Percentiles rank a stretch among this genome's conserved stretches.
phyloP scores from a whole-genome alignment of 1,139 yeast genomes.

The Kazachstania sp. region DNA sequence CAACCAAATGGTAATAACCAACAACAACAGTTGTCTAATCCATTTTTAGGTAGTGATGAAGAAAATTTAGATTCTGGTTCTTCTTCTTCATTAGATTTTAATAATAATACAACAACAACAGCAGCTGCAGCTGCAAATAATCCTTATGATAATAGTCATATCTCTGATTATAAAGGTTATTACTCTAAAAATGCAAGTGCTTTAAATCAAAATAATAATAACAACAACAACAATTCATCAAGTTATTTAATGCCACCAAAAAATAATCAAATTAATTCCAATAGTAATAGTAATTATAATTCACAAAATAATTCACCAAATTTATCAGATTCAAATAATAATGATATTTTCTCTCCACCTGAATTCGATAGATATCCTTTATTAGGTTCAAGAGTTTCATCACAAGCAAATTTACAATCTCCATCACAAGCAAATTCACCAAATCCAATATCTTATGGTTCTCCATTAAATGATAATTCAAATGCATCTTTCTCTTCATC shows the following conservation, averaged over 20 bases:
- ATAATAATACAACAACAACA: constrained; percentile 3
- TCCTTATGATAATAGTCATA: background rate
- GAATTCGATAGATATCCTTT: constrained; percentile 54
- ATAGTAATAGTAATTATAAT: background rate
- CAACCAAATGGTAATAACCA: background rate
- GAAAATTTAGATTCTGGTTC: constrained; percentile 10
- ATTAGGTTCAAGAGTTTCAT: constrained; percentile 34
- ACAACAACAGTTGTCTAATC: constrained; percentile 7
- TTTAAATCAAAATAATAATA: background rate
- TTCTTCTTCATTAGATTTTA: constrained; percentile 11
- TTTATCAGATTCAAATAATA: constrained; percentile 13
- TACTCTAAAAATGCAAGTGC: constrained; percentile 19
- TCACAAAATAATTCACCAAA: background rate
- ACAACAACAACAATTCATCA: constrained; percentile 5
- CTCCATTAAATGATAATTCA: constrained; percentile 2
- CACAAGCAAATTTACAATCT: constrained; percentile 3
- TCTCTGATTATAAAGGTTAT: constrained; percentile 28
- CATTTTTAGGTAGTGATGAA: constrained; percentile 23
- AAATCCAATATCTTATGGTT: background rate
- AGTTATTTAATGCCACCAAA: constrained; percentile 2
- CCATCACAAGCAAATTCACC: background rate
- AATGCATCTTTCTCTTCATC: constrained; percentile 5
- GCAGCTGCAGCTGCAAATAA: no score
- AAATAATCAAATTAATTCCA: background rate
- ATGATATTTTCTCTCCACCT: constrained; percentile 37